Evolutionary conservation across 2,329 filamentous ascomycete genomes (phyloP).

Genomic region (Fusarium nisikadoi): DNA sequence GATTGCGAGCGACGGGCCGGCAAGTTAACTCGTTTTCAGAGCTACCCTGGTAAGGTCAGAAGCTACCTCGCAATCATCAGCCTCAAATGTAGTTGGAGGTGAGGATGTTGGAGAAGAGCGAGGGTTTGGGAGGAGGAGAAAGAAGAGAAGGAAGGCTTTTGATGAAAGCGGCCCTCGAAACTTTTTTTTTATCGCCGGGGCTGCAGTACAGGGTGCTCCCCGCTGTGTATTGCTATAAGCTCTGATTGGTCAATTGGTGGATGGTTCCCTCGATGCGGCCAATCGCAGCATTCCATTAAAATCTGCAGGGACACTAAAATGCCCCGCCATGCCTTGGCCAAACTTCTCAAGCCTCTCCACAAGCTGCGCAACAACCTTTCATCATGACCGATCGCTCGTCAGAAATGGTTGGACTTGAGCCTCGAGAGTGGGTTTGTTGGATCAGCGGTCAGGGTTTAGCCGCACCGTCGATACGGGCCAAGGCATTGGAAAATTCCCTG

Average conservation of each 20-base stretch:
- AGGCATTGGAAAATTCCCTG: background rate
- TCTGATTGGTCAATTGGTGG: conserved; percentile 43
- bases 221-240: conserved; percentile 20
- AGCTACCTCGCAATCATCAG: conserved; percentile 54
- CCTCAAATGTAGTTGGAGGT: conserved; percentile 44
- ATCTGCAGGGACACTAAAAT: conserved; percentile 43
- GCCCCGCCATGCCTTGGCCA: conserved; percentile 41
- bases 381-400: conserved; percentile 36
- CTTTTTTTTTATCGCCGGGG: conserved; percentile 44
- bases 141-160: conserved; percentile 28
- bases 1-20: conserved; percentile 49
- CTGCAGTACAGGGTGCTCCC: conserved; percentile 28
- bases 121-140: conserved; percentile 38
- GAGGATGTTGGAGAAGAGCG: conserved; percentile 35
- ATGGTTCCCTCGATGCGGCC: conserved; percentile 17
- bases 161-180: conserved; percentile 38
- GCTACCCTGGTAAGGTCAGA: conserved; percentile 50
- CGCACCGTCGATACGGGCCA: conserved; percentile 13
- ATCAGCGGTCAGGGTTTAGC: conserved; percentile 43
- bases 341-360: conserved; percentile 43
- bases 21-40: conserved; percentile 54
- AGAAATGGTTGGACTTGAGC: conserved; percentile 32
- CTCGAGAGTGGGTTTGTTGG: conserved; percentile 35
- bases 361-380: conserved; percentile 37
- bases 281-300: conserved; percentile 32